Evolutionary conservation across 495 filamentous ascomycete species (phyloP), one percentile per base, ranked within the genome.

Genomic region (Aspergillus coremiiformis): DNA sequence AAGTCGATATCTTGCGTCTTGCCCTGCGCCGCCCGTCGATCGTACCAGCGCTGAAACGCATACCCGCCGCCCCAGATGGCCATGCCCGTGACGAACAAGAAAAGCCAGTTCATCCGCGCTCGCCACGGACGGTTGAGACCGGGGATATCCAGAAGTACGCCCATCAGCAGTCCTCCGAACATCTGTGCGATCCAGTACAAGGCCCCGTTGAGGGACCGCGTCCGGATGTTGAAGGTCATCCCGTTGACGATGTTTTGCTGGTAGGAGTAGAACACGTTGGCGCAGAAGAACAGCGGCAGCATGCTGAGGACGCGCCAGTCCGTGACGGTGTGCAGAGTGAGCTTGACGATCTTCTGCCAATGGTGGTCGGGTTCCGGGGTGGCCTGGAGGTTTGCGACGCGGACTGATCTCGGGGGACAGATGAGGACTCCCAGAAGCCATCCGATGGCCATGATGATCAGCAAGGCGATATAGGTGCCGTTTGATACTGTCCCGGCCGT

Each of bases 251-350:
- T 81, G 48, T 79, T 80, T 62, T 82, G 79, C 57, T 84, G 81
- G 61, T 89, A 81, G 4, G 85, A 87, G 67, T 89, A 89, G 70
- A 91, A 92, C 61, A 82, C 84, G 57, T 91, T 91, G 60, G 85
- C 87, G 20, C 79, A 70, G 57, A 74, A 74, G 65, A 80, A 80
- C 32, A 78, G 64, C 1, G 77, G 77, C 21, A 78, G 55, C 59
- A 80, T 71, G 39, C 68, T 72, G 24, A 76, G 32, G 15, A 77
- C 69, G 14, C 69, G 64, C 61, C 67, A 66, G 44, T 78, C 66
- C 15, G 52, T 53, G 20, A 68, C 54, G 1, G 63, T 72, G 9
- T 52, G 50, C 65, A 82, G 74, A 5, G 84, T 81, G 1, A 85
- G 84, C 56, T 85, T 82, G 37, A 64, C 5, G 20, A 60, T 60